Percentiles rank a stretch among this genome's conserved stretches.
Evolutionary conservation across 73 alveolate species (phyloP).

Genomic region (Halteria grandinella): DNA sequence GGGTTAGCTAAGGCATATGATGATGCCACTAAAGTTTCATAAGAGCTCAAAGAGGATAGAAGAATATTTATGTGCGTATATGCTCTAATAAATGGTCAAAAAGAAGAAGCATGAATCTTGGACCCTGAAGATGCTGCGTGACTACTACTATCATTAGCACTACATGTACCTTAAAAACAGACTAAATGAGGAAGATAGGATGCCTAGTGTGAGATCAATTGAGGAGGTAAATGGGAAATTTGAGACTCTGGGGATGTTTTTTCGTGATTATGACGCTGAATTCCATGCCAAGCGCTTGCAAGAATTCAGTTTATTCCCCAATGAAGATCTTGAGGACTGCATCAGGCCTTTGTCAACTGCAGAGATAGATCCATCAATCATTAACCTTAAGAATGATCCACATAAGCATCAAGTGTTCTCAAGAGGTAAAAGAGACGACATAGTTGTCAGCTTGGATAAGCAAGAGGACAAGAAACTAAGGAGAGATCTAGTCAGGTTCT

Average conservation of each 20-base stretch:
- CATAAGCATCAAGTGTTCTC: constrained; percentile 25
- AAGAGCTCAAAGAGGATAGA: constrained; percentile 36
- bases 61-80: constrained; percentile 40
- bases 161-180: constrained; percentile 10
- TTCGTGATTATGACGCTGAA: constrained; percentile 31
- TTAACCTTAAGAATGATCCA: constrained; percentile 31
- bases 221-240: constrained; percentile 20
- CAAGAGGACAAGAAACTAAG: constrained; percentile 19
- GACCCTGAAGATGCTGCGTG: constrained; percentile 42
- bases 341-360: constrained; percentile 11
- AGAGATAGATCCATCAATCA: constrained; percentile 19
- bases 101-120: constrained; percentile 40
- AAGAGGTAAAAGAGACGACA: constrained; percentile 9
- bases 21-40: constrained; percentile 43
- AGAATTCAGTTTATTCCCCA: neutral
- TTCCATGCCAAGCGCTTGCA: constrained; percentile 13
- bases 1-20: constrained; percentile 45
- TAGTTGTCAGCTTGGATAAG: constrained; percentile 9
- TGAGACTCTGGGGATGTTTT: constrained; percentile 37
- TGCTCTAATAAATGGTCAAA: constrained; percentile 36
- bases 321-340: constrained; percentile 36
- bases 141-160: constrained; percentile 12
- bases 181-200: constrained; percentile 29
- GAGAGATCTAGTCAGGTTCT: neutral
- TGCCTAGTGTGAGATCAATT: constrained; percentile 24